Conservation (phyloP, 2,329 filamentous ascomycete genomes). For the Bipolaris zeicola region DNA sequence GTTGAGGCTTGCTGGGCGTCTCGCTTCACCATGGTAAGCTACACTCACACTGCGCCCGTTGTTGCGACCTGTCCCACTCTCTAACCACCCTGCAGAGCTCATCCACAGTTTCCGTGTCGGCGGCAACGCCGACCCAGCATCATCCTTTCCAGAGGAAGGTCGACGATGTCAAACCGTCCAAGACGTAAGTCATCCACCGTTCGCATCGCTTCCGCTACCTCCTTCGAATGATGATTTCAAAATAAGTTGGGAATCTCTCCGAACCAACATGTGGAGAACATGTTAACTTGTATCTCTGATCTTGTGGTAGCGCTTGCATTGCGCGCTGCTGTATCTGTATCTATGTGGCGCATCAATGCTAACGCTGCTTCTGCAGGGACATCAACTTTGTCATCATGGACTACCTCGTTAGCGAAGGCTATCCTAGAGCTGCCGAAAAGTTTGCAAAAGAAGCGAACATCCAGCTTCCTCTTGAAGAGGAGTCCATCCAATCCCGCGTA, state of each 20-base stretch:
- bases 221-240: constrained; percentile 74
- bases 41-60: constrained; percentile 1
- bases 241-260: constrained; percentile 99
- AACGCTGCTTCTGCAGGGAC: constrained; percentile 65
- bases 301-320: constrained; percentile 33
- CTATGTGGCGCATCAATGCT: constrained; percentile 22
- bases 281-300: constrained; percentile 80
- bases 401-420: constrained; percentile 95
- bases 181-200: constrained; percentile 69
- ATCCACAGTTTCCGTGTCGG: constrained; percentile 74
- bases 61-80: constrained; percentile 23
- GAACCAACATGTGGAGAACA: constrained; percentile 91
- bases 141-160: constrained; percentile 80
- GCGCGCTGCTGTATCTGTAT: not conserved
- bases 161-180: constrained; percentile 82
- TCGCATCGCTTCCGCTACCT: constrained; percentile 11
- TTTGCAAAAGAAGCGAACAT: constrained; percentile 95
- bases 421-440: constrained; percentile 87
- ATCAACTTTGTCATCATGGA: constrained; percentile 96
- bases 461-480: constrained; percentile 70
- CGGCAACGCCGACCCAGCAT: constrained; percentile 71
- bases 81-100: constrained; percentile 56
- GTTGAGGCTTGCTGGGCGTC: constrained; percentile 39
- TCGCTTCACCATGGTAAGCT: constrained; percentile 46
- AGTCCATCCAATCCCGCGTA: constrained; percentile 77